These are phyloP conservation scores for Aspergillus udagawae DNA, from an alignment of 2,329 filamentous ascomycete genomes.

Conservation along the genomic window DNA sequence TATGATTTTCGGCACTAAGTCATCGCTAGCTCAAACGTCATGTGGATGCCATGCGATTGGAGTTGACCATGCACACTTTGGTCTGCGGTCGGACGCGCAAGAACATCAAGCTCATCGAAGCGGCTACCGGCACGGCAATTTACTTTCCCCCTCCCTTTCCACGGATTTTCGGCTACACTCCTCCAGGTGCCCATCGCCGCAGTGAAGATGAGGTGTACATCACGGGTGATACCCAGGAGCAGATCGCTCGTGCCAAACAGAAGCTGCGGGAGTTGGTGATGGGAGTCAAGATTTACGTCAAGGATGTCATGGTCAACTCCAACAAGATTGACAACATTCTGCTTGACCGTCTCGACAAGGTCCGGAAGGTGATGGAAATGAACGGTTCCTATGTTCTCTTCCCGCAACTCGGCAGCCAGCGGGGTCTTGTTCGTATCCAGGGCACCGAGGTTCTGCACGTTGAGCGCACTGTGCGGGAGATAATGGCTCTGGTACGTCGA, in stretches of 20 bases:
- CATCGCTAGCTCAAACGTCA: conserved; percentile 47
- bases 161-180: conserved; percentile 83
- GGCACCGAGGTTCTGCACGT: conserved; percentile 90
- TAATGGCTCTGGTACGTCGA: conserved; percentile 81
- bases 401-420: conserved; percentile 79
- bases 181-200: conserved; percentile 72
- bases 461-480: conserved; percentile 88
- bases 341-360: conserved; percentile 86
- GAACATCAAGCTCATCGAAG: conserved; percentile 97
- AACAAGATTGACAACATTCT: conserved; percentile 95
- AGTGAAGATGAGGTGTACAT: conserved; percentile 92
- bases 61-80: conserved; percentile 82
- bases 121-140: conserved; percentile 90
- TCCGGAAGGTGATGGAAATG: conserved; percentile 94
- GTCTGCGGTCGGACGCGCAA: conserved; percentile 91
- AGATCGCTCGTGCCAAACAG: conserved; percentile 83
- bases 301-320: conserved; percentile 83
- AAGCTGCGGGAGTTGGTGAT: conserved; percentile 82
- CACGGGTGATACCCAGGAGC: conserved; percentile 80
- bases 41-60: conserved; percentile 76
- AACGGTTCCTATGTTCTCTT: conserved; percentile 96
- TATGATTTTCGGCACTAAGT: conserved; percentile 13
- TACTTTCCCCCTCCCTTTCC: conserved; percentile 97
- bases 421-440: conserved; percentile 81
- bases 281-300: conserved; percentile 78